Percentiles rank a stretch among this genome's conserved stretches.
Evolutionary conservation across 441 rosid species (phyloP).

Genomic region (Erysimum pusillum): DNA sequence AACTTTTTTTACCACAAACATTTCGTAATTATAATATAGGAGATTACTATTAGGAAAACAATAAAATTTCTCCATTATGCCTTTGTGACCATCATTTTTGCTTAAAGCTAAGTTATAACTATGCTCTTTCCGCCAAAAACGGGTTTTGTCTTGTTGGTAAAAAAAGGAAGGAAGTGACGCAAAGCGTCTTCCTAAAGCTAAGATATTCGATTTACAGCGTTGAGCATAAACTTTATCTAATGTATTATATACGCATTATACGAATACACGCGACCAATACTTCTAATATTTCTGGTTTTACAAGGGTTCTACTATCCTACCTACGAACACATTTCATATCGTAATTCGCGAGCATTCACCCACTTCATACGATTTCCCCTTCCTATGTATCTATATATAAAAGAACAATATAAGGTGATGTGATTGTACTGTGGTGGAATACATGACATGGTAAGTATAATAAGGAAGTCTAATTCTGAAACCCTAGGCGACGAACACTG

Average conservation of each 20-base stretch:
- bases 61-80: constrained; percentile 12
- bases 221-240: constrained; percentile 32
- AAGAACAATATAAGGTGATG: constrained; percentile 18
- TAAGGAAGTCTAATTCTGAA: constrained; percentile 42
- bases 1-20: background rate
- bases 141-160: constrained; percentile 47
- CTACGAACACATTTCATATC: constrained; percentile 3
- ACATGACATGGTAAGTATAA: constrained; percentile 28
- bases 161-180: constrained; percentile 48
- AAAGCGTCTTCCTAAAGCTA: constrained; percentile 50
- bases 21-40: background rate
- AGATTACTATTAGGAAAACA: constrained; percentile 17
- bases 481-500: constrained; percentile 50
- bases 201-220: constrained; percentile 36
- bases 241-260: constrained; percentile 14
- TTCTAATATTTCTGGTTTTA: constrained; percentile 1
- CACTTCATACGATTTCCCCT: constrained; percentile 16
- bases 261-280: background rate
- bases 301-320: constrained; percentile 2
- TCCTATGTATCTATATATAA: constrained; percentile 4
- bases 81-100: constrained; percentile 42
- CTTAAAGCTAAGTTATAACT: constrained; percentile 48
- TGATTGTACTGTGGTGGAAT: constrained; percentile 29
- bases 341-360: constrained; percentile 17
- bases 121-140: constrained; percentile 50